Base-by-base conservation (phyloP, 73 alveolate species). In the Durusdinium trenchii region DNA sequence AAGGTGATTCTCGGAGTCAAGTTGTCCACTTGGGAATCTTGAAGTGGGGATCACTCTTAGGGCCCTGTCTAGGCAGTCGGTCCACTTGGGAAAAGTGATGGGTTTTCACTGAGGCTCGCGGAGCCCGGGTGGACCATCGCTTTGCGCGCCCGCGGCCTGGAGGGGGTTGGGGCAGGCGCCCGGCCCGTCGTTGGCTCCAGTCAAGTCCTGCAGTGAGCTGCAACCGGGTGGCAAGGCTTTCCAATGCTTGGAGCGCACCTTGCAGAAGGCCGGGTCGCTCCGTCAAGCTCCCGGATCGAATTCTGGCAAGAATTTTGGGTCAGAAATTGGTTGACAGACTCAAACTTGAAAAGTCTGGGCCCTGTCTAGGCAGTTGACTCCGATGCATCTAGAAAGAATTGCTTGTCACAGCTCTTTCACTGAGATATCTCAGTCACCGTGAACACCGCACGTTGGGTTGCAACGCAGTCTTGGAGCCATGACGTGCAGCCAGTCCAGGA, bases 101-200 rank as follows among this genome's bases (percentile, higher is more conserved):
- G n/a, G n/a, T 57, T 16, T 57, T 36, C 35, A 38, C 86, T 30
- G 46, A 91, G 97, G 83, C 40, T 91, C 52, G 97, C 89, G n/a
- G 97, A 91, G 76, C 87, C 97, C 32, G 97, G 97, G 38, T 91
- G 97, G 97, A 69, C 97, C 46, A 91, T 91, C 30, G 97, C 97
- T 54, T 18, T 91, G 97, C 83, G 87, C 1, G 97, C 45, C 16
- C 46, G 93, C 69, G 16, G 36, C 32, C 75, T 30, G 38, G 20
- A 43, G 60, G 10, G 16, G 81, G 81, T 57, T 23, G 32, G 23
- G 23, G 23, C 69, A 23, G 12, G 32, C 23, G 12, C 69, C 69
- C 32, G 23, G 23, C 12, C 32, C 69, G 12, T 12, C 23, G 69
- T 57, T 57, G 69, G 23, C 12, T 12, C 69, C 23, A 23, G 12